Conservation (phyloP, 2,329 filamentous ascomycete genomes). For the Nemania sp. region DNA sequence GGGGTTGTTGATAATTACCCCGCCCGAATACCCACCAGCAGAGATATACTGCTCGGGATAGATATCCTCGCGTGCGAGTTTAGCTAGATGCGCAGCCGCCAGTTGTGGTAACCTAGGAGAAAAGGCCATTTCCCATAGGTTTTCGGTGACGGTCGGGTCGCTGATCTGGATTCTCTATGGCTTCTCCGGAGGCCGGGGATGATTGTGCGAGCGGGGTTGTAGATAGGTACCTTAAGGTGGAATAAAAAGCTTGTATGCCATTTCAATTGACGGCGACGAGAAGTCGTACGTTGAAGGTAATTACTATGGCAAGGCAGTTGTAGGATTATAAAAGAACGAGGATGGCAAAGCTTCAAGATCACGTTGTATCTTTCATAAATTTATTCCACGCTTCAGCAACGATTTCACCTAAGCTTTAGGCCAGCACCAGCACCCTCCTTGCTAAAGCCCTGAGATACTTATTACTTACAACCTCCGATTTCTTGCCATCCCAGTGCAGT, state of each 20-base stretch:
- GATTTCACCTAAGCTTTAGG: too few relatives aligned
- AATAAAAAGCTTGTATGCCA: conserved; percentile 23
- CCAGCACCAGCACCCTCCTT: too few relatives aligned
- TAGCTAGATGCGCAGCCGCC: conserved; percentile 33
- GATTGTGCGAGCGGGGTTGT: conserved; percentile 25
- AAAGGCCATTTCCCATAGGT: conserved; percentile 32
- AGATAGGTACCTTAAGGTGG: conserved; percentile 34
- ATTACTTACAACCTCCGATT: too few relatives aligned
- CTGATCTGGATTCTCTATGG: conserved; percentile 40
- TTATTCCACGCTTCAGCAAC: too few relatives aligned
- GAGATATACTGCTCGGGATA: conserved; percentile 25
- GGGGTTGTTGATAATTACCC: conserved; percentile 16
- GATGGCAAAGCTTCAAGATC: too few relatives aligned
- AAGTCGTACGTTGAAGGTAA: conserved; percentile 12
- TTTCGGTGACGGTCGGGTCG: conserved; percentile 31
- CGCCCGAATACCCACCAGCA: conserved; percentile 17
- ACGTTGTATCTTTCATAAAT: too few relatives aligned
- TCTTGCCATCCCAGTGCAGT: too few relatives aligned
- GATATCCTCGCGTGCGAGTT: conserved; percentile 25
- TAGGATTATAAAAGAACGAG: too few relatives aligned
- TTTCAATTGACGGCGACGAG: conserved; percentile 13
- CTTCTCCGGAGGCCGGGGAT: conserved; percentile 30
- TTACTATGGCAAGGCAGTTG: too few relatives aligned
- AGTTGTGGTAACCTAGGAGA: conserved; percentile 19
- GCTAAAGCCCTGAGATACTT: too few relatives aligned